Conservation (phyloP, 2,329 filamentous ascomycete species). For the Annulohypoxylon truncatum region DNA sequence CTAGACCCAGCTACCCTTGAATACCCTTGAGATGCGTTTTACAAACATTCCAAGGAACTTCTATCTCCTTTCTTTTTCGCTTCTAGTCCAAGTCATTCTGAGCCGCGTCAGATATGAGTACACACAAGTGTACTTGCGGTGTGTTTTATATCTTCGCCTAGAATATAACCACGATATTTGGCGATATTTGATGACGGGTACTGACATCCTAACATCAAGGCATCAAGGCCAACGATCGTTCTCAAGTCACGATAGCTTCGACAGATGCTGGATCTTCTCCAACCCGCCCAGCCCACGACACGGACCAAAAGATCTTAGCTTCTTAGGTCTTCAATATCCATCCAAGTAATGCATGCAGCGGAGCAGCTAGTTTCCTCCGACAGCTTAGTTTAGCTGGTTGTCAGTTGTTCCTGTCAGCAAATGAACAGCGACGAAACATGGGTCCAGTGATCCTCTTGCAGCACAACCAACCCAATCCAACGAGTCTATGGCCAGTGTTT, state of each 20-base stretch:
- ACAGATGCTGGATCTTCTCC: conserved; percentile 8
- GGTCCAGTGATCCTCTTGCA: conserved; percentile 40
- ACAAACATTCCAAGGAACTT: conserved; percentile 34
- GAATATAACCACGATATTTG: background rate
- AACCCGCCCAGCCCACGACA: conserved; percentile 9
- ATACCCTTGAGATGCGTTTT: conserved; percentile 10
- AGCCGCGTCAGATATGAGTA: conserved; percentile 10
- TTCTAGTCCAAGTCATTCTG: conserved; percentile 5
- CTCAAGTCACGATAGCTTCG: conserved; percentile 13
- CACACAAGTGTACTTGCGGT: background rate
- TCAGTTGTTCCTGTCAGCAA: conserved; percentile 30
- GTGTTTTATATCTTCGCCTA: background rate
- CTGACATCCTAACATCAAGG: background rate
- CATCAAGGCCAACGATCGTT: background rate
- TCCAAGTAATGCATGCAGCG: conserved; percentile 31
- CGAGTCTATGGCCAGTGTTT: conserved; percentile 32
- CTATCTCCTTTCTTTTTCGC: conserved; percentile 29
- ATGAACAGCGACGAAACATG: conserved; percentile 32
- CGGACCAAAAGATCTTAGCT: conserved; percentile 18
- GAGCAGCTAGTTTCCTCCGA: conserved; percentile 32
- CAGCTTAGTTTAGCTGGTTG: conserved; percentile 32
- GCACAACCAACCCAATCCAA: conserved; percentile 36
- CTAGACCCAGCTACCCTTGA: background rate
- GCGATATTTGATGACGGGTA: background rate
- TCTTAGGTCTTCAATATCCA: background rate